phyloP scores from a whole-genome alignment of 2,329 filamentous ascomycete species.

The Seiridium unicorne region DNA sequence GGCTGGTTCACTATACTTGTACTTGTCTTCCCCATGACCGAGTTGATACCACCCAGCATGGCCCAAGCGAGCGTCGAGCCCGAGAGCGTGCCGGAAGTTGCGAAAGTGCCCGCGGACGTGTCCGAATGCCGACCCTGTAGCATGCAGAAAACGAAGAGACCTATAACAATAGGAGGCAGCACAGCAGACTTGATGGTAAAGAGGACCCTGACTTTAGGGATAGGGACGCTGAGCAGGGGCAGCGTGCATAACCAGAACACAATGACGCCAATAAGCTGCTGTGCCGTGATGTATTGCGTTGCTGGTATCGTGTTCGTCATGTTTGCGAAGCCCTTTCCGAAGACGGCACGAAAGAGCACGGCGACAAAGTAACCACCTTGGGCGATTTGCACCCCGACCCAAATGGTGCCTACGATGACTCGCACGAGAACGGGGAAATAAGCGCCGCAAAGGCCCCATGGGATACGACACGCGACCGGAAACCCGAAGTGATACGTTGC shows the following conservation, averaged over 20 bases:
- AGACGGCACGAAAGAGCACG: conserved; percentile 8
- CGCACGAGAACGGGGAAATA: conserved; percentile 11
- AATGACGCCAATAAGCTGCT: conserved; percentile 7
- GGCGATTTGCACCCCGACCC: conserved; percentile 9
- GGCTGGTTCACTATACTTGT: conserved; percentile 34
- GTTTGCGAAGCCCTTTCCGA: conserved; percentile 8
- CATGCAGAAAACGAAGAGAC: conserved; percentile 17
- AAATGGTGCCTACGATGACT: conserved; percentile 9
- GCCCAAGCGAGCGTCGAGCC: background rate
- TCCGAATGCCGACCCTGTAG: conserved; percentile 12
- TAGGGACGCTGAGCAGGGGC: conserved; percentile 8
- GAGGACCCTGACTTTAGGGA: conserved; percentile 9
- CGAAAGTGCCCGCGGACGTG: conserved; percentile 22
- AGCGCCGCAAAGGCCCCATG: conserved; percentile 8
- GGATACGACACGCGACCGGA: conserved; percentile 8
- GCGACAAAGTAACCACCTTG: conserved; percentile 11
- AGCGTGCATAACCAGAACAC: conserved; percentile 23
- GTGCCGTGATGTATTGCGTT: conserved; percentile 7
- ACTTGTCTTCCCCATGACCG: conserved; percentile 34
- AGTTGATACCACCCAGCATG: conserved; percentile 30
- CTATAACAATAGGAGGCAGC: conserved; percentile 9
- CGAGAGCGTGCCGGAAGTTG: conserved; percentile 5
- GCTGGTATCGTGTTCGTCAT: conserved; percentile 9
- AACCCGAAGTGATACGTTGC: conserved; percentile 12
- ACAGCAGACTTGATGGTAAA: conserved; percentile 9